Base-by-base conservation (phyloP, 2,329 filamentous ascomycete species). In the Alternaria conjuncta region DNA sequence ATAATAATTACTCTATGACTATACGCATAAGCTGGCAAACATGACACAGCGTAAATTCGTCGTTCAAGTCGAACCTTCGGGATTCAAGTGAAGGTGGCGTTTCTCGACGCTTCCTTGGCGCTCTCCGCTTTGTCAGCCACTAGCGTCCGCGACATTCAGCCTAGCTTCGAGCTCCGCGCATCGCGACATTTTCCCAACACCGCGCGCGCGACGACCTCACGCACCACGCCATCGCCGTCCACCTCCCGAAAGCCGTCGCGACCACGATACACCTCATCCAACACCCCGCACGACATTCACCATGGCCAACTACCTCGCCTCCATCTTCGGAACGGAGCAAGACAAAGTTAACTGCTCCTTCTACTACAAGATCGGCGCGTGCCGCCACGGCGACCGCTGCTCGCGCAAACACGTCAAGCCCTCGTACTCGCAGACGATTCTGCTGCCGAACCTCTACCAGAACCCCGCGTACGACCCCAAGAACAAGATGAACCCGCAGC, bases 331-430 rank as follows among this genome's bases (percentile, higher is more conserved):
- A 78, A 99, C 96, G 28, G 96, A 99, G 87, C 96, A 98, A 83
- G 96, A 99, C 90, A 99, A 86, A 72, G 94, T 97, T 86, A 97
- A 98, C 88, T 97, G 96, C 88, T 96, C 92, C 61, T 99, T 99
- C 89, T 99, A 99, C 89, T 94, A 97, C 92, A 99, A 99, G 86
- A 99, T 99, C 82, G 96, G 96, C 80, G 96, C 96, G 58, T 99
- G 96, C 86, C 91, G 96, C 67, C 96, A 99, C 86, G 96, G 96
- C 79, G 96, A 99, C 84, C 93, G 96, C 78, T 99, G 96, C 87
- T 96, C 92, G 66, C 91, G 96, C 75, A 99, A 99, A 83, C 96
- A 99, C 83, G 96, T 99, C 86, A 99, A 99, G 85, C 96, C 96
- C 1, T 97, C 94, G 21, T 99, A 99, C 88, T 92, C 89, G 68